phyloP scores from a whole-genome alignment of 2,329 filamentous ascomycete genomes.

The Fusarium kyushuense region DNA sequence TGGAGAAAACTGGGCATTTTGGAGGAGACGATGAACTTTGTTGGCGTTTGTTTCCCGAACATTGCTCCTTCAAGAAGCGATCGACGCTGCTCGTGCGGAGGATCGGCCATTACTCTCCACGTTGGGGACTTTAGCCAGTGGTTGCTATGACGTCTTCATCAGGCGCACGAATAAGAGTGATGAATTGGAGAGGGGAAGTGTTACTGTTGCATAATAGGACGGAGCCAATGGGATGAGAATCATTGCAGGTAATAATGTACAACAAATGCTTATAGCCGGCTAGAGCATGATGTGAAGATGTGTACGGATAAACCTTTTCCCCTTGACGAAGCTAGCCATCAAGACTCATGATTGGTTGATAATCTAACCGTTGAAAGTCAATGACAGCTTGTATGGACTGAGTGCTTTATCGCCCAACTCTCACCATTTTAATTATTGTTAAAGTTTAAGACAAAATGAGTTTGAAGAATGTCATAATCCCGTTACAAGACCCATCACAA shows the following conservation, averaged over 20 bases:
- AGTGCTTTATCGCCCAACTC: neutral
- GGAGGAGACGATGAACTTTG: neutral
- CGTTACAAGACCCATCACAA: neutral
- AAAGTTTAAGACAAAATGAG: neutral
- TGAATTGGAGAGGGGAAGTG: neutral
- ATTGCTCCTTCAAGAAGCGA: constrained; percentile 15
- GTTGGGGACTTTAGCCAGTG: neutral
- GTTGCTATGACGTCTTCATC: constrained; percentile 6
- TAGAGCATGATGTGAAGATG: neutral
- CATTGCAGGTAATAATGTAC: neutral
- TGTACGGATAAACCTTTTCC: neutral
- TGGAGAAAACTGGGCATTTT: constrained; percentile 21
- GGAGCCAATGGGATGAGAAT: neutral
- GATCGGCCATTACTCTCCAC: constrained; percentile 11
- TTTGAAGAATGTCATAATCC: neutral
- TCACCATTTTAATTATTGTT: neutral
- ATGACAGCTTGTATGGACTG: neutral
- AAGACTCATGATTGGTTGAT: neutral
- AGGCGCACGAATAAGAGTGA: constrained; percentile 11
- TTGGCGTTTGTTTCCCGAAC: neutral
- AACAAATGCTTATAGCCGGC: neutral
- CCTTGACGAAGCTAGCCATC: neutral
- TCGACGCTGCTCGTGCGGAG: constrained; percentile 19
- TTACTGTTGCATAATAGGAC: neutral
- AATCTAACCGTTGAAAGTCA: neutral